phyloP scores from a whole-genome alignment of 345 rosid species.

The Mangifera indica region DNA sequence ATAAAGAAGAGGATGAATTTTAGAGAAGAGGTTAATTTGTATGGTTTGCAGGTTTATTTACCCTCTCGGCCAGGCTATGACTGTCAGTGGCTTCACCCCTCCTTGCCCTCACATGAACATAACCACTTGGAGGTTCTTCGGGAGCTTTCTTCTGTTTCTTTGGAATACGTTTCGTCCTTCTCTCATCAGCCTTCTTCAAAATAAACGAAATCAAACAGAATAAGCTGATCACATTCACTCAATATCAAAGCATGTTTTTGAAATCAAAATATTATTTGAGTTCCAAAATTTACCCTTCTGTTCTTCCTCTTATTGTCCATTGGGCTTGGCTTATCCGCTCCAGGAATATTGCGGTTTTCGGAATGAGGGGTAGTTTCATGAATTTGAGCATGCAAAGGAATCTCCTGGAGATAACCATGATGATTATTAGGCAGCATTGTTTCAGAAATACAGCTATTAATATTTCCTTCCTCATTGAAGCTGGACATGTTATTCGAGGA shows the following conservation, averaged over 20 bases:
- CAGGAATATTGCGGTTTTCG: background rate
- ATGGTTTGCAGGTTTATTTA: too few species aligned
- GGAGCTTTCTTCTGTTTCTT: slow-evolving; percentile 21
- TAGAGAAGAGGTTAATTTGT: too few species aligned
- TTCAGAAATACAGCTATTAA: background rate
- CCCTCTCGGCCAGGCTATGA: slow-evolving; percentile 58
- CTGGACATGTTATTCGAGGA: background rate
- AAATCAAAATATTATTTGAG: too few species aligned
- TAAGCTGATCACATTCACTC: background rate
- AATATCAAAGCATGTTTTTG: too few species aligned
- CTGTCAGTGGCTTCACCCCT: slow-evolving; percentile 53
- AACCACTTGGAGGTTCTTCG: slow-evolving; percentile 23
- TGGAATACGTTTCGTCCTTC: background rate
- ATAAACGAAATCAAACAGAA: background rate
- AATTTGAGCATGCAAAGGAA: slow-evolving; percentile 2
- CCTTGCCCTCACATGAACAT: slow-evolving; percentile 52
- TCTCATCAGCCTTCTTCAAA: background rate
- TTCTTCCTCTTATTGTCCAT: slow-evolving; percentile 1
- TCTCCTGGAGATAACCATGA: background rate
- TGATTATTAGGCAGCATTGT: background rate
- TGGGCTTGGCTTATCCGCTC: background rate
- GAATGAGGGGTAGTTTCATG: background rate
- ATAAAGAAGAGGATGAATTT: too few species aligned
- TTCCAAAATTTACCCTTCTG: background rate
- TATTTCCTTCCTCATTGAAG: background rate